phyloP scores from a whole-genome alignment of 306 rosid species.

The Rubus idaeus region DNA sequence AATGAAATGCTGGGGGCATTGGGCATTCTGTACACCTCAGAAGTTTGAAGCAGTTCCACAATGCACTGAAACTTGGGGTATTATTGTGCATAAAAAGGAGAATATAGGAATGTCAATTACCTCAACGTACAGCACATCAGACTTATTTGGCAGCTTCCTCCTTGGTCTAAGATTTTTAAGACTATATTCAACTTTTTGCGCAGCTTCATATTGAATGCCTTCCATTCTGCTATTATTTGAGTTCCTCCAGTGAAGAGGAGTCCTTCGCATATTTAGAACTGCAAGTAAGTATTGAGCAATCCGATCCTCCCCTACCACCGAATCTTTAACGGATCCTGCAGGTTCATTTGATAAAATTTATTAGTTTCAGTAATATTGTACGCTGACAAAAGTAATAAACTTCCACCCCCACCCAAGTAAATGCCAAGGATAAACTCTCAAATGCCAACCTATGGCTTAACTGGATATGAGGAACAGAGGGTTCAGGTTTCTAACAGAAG shows the following conservation, averaged over 20 bases:
- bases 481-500: background rate
- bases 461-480: background rate
- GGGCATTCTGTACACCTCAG: background rate
- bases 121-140: conserved; percentile 61
- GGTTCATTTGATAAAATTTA: conserved; percentile 9
- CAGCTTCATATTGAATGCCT: conserved; percentile 45
- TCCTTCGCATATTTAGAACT: conserved; percentile 67
- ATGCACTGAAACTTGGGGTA: background rate
- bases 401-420: background rate
- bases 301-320: conserved; percentile 89
- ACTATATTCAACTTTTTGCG: conserved; percentile 42
- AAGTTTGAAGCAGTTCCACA: background rate
- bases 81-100: background rate
- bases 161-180: conserved; percentile 64
- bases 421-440: background rate
- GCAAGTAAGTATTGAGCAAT: conserved; percentile 87
- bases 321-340: conserved; percentile 91
- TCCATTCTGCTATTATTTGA: conserved; percentile 60
- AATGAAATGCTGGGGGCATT: background rate
- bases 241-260: conserved; percentile 82
- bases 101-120: conserved; percentile 29
- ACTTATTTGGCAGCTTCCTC: conserved; percentile 51
- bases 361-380: background rate
- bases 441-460: background rate
- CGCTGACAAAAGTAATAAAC: background rate